Percentiles rank a stretch among this genome's conserved stretches.
These are phyloP conservation scores for Gymnopilus junonius DNA, from an alignment of 768 basidiomycete species.

Conservation along the genomic window DNA sequence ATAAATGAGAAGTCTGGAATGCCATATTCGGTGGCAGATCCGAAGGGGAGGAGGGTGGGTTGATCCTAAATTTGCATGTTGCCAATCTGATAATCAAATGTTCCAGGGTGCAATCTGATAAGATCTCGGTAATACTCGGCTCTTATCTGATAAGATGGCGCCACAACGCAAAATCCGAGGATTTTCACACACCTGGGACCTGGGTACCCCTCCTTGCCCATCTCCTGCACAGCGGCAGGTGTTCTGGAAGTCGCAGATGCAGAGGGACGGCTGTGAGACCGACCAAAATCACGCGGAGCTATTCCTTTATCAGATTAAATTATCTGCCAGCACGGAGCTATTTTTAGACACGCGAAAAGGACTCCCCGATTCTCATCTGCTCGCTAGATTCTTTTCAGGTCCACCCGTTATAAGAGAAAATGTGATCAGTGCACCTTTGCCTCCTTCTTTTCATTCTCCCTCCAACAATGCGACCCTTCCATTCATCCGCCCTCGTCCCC, in stretches of 20 bases:
- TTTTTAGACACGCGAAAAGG: constrained; percentile 9
- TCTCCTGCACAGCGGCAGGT: background rate
- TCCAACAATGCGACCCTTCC: constrained; percentile 4
- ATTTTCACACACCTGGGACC: constrained; percentile 4
- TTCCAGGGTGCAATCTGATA: constrained; percentile 39
- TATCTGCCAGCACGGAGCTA: constrained; percentile 10
- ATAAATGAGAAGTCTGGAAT: constrained; percentile 22
- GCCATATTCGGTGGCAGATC: constrained; percentile 8
- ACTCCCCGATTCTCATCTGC: constrained; percentile 18
- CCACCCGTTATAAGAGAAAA: constrained; percentile 10
- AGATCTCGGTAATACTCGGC: constrained; percentile 18
- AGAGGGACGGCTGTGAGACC: constrained; percentile 4
- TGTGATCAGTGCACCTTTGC: background rate
- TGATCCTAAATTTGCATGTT: constrained; percentile 12
- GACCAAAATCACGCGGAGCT: constrained; percentile 2
- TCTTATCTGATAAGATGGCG: constrained; percentile 23
- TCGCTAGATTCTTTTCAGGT: constrained; percentile 1
- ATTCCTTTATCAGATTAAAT: constrained; percentile 28
- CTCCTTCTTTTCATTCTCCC: background rate
- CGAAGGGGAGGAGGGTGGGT: constrained; percentile 6
- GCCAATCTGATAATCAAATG: constrained; percentile 26
- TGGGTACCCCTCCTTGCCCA: background rate
- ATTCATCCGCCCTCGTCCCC: constrained; percentile 1
- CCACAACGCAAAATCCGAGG: background rate
- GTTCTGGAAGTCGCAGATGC: background rate